Conservation (phyloP, 108 stramenopile species). For the Nitzschia sp. region DNA sequence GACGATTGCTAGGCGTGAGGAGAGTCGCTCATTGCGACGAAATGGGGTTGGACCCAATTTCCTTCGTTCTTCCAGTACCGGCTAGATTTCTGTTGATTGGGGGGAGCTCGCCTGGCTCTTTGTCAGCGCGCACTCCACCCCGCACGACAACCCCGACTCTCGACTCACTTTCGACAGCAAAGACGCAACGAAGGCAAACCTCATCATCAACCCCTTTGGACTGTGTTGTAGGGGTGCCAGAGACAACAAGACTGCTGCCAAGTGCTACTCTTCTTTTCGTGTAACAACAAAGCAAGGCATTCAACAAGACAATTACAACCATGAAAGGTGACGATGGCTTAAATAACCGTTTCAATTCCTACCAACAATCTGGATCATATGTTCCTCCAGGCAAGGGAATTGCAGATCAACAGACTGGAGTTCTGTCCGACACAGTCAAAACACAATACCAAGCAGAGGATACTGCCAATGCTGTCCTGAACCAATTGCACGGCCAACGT, state of each 20-base stretch:
- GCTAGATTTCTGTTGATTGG: too few species aligned
- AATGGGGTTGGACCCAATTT: slow-evolving; percentile 50
- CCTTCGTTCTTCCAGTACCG: too few species aligned
- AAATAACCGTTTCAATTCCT: slow-evolving; percentile 42
- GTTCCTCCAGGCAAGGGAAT: slow-evolving; percentile 56
- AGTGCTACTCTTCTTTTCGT: too few species aligned
- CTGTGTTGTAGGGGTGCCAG: too few species aligned
- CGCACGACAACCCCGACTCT: too few species aligned
- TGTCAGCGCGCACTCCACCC: too few species aligned
- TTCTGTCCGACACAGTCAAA: slow-evolving; percentile 72
- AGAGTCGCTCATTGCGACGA: slow-evolving; percentile 37
- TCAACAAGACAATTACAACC: background rate
- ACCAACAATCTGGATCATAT: slow-evolving; percentile 41
- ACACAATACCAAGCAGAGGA: slow-evolving; percentile 81
- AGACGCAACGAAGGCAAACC: too few species aligned
- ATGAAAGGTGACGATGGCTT: slow-evolving; percentile 26
- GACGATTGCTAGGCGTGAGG: slow-evolving; percentile 70
- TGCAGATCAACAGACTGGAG: slow-evolving; percentile 75
- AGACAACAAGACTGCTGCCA: too few species aligned
- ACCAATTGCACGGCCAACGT: slow-evolving; percentile 73
- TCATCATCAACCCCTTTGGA: too few species aligned
- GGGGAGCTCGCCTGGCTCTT: too few species aligned
- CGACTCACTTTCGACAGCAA: too few species aligned
- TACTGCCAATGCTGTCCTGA: slow-evolving; percentile 71
- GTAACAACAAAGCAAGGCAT: too few species aligned